Evolutionary conservation across 2,329 filamentous ascomycete species (phyloP), one percentile per base, ranked within the genome.

Genomic region (Apiospora phragmitis): DNA sequence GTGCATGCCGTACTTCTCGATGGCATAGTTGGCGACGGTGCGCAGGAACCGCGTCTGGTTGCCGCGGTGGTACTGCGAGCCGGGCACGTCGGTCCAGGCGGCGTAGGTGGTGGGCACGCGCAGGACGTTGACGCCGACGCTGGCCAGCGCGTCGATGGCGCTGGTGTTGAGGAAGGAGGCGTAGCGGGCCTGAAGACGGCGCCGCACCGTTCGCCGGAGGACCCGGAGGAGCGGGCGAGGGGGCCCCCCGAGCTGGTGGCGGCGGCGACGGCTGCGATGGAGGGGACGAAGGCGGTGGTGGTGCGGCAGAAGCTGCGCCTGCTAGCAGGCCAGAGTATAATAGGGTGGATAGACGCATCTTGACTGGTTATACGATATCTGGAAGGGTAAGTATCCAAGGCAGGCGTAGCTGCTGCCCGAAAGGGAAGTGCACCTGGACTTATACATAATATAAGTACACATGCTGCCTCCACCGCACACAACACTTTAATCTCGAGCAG

Each of bases 61-160:
- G 32, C 80, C 80, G 43, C 69, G 71, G 72, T 82, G 80, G 26
- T 81, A 72, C 38, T 77, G 68, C 7, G 73, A 76, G 3, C 79
- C 79, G 9, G 80, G 79, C 11, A 81, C 75, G 21, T 78, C 75
- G 66, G 81, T 71, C 80, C 80, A 83, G 5, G 79, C 79, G 1
- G 80, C 78, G 65, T 81, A 82, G 8, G 78, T 79, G 1, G 78
- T 80, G 0, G 81, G 79, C 26, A 83, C 81, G 7, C 80, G 75
- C 18, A 82, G 75, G 5, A 77, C 74, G 62, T 79, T 79, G 42
- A 82, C 73, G 12, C 77, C 77, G 3, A 73, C 73, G 18, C 74
- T 73, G 14, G 78, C 81, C 18, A 81, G 72, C 67, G 76, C 75
- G 70, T 81, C 80, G 68, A 82, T 80, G 41, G 76, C 74, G 1